Conservation (phyloP, 1,139 yeast genomes). For the Magnusiomyces tetraspermus region DNA sequence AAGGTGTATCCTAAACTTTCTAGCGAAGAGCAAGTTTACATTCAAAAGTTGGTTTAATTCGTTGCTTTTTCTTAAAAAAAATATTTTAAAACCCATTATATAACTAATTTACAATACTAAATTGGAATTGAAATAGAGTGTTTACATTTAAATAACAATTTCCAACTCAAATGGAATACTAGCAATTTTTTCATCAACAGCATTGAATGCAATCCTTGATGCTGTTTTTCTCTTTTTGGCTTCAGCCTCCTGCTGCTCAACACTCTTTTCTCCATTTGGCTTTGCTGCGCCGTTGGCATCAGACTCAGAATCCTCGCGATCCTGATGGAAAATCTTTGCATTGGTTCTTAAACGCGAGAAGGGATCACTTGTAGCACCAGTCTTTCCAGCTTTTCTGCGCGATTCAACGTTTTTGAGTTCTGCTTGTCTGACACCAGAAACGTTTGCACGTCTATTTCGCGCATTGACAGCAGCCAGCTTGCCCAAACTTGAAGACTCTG, state of each 20-base stretch:
- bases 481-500: conserved; percentile 24
- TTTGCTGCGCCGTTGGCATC: conserved; percentile 20
- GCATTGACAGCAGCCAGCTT: conserved; percentile 59
- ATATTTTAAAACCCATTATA: conserved; percentile 1
- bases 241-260: conserved; percentile 36
- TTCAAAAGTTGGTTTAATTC: neutral
- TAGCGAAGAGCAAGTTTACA: conserved; percentile 47
- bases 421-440: conserved; percentile 67
- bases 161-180: conserved; percentile 39
- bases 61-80: neutral
- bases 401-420: conserved; percentile 56
- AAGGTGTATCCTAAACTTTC: conserved; percentile 31
- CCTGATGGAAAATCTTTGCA: conserved; percentile 68
- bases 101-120: neutral
- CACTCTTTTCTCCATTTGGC: conserved; percentile 38
- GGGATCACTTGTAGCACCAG: conserved; percentile 60
- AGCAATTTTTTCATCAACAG: conserved; percentile 41
- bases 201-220: conserved; percentile 30
- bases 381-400: conserved; percentile 40
- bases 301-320: conserved; percentile 19
- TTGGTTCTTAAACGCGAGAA: conserved; percentile 82
- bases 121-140: conserved; percentile 28
- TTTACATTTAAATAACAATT: conserved; percentile 30
- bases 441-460: conserved; percentile 75
- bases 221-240: conserved; percentile 20